These are phyloP conservation scores for Oryza meridionalis DNA, from an alignment of 176 grass and related monocot species.

Conservation along the genomic window DNA sequence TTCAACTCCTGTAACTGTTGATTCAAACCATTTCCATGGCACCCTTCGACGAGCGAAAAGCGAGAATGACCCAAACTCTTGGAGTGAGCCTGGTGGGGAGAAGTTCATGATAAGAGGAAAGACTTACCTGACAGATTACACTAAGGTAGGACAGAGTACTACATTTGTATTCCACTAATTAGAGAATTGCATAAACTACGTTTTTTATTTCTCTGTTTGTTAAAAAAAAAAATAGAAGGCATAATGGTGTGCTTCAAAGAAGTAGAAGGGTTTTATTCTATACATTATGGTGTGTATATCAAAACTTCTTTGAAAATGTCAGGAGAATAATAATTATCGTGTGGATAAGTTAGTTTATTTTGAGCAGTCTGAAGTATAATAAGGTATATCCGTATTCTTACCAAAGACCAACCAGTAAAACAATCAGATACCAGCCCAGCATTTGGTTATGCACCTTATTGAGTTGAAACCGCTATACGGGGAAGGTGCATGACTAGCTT, in stretches of 20 bases:
- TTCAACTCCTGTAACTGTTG: constrained; percentile 52
- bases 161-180: constrained; percentile 22
- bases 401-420: background rate
- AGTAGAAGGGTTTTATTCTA: constrained; percentile 28
- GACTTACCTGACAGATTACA: constrained; percentile 81
- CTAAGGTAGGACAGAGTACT: constrained; percentile 59
- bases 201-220: constrained; percentile 10
- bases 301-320: background rate
- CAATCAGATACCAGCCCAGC: constrained; percentile 6
- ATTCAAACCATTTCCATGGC: constrained; percentile 66
- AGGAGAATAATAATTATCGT: background rate
- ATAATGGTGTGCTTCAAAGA: background rate
- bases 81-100: constrained; percentile 79
- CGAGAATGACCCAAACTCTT: constrained; percentile 75
- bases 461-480: background rate
- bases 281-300: constrained; percentile 15
- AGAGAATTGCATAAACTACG: constrained; percentile 9
- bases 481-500: background rate
- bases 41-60: constrained; percentile 62
- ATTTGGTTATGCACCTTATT: constrained; percentile 3
- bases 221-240: background rate
- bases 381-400: background rate
- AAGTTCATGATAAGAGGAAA: constrained; percentile 98
- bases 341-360: constrained; percentile 18
- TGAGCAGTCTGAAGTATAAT: background rate